Evolutionary conservation across 2,329 filamentous ascomycete genomes (phyloP), one percentile per base, ranked within the genome.

Genomic region (Ophiostoma sp.): DNA sequence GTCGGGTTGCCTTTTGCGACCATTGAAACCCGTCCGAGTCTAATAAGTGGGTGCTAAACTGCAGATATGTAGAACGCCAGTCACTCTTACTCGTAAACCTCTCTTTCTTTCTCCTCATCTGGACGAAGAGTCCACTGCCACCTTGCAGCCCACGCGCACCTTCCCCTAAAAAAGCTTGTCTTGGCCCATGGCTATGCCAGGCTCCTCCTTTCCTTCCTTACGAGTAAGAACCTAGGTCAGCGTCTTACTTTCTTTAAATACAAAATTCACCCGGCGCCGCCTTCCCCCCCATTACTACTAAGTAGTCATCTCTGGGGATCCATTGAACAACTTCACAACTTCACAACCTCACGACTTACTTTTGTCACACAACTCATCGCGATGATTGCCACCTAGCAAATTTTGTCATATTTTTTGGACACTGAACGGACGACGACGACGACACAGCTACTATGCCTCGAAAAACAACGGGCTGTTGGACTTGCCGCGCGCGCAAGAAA

Each of bases 381-480:
- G 61, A 66, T 66, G 61, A 45, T 25, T 64, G 25, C 36, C 11
- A 42, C n/a, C n/a, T 66, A 33, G 25, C 22, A 2, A n/a, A 22
- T 42, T 63, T 15, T 8, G 1, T 39, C 33, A 22, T 12, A 0
- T 25, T 15, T 33, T 68, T 50, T 50, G 42, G 25, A 31, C 7
- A 33, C 11, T 17, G 17, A 48, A 2, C 42, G 42, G 15, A 64
- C 59, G 36, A 64, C 19, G 59, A 36, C 57, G 19, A 22, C 33
- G 33, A 64, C 61, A 8, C 17, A 8, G 2, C 22, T 11, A 22
- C 66, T 19, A 71, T 74, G 73, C 73, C 73, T 9, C 64, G 73
- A 28, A 74, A 57, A 31, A 74, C 70, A 25, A 74, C 73, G 5
- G 73, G 70, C 66, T 74, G 73, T 66, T 74, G 71, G 70, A 74